A percentile compares a stretch with the other conserved stretches of the same genome.
These are phyloP conservation scores for Endocarpon pusillum DNA, from an alignment of 495 filamentous ascomycete species.

Conservation along the genomic window DNA sequence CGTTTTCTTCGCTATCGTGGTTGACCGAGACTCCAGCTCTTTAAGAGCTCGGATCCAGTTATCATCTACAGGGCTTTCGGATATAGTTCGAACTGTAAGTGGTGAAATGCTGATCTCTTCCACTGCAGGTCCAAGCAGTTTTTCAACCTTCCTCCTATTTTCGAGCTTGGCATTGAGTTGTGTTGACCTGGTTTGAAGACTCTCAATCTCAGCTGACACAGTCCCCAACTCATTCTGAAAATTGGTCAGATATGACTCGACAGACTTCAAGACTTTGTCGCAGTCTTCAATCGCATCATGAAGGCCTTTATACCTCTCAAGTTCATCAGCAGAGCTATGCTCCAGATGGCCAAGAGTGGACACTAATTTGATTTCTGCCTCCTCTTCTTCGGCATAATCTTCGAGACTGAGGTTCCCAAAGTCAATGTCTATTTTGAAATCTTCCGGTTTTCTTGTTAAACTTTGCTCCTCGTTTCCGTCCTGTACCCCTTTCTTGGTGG, in stretches of 20 bases:
- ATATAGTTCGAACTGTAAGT: conserved; percentile 58
- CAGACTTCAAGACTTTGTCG: conserved; percentile 83
- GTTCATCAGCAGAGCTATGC: no score
- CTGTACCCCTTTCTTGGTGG: conserved; percentile 17
- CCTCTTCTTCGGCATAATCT: conserved; percentile 41
- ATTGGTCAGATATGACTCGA: conserved; percentile 77
- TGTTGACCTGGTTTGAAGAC: conserved; percentile 68
- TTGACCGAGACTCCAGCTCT: conserved; percentile 65
- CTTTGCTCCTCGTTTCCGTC: conserved; percentile 2
- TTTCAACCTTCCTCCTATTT: conserved; percentile 80
- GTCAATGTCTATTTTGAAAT: conserved; percentile 48
- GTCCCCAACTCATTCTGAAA: conserved; percentile 83
- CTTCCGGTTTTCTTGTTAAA: conserved; percentile 17
- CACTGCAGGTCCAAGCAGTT: conserved; percentile 70
- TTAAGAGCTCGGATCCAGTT: conserved; percentile 71
- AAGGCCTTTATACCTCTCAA: conserved; percentile 77
- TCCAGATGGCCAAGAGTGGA: no score
- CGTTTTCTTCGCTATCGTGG: conserved; percentile 46
- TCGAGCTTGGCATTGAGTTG: conserved; percentile 73
- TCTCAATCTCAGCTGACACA: conserved; percentile 91
- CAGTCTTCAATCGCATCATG: conserved; percentile 78
- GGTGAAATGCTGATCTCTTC: conserved; percentile 85
- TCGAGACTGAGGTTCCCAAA: conserved; percentile 61
- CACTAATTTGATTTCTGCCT: no score
- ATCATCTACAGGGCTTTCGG: conserved; percentile 80